Percentiles rank a stretch among this genome's conserved stretches.
These are phyloP conservation scores for Boechera divaricarpa DNA, from an alignment of 345 rosid species.

Conservation along the genomic window DNA sequence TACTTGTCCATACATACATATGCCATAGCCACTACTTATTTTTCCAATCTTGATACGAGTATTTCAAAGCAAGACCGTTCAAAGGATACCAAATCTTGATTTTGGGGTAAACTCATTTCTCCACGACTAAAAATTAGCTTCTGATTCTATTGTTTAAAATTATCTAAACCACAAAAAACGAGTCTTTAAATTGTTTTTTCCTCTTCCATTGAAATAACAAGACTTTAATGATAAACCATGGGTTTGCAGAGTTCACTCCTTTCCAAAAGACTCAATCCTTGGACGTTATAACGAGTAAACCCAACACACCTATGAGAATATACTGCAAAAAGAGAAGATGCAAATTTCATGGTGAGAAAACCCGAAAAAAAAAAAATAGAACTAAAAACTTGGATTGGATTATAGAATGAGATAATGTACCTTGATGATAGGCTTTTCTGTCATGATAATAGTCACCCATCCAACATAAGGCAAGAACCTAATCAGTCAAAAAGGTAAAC, in stretches of 20 bases:
- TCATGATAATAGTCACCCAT: constrained; percentile 97
- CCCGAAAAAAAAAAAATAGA: neutral
- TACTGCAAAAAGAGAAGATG: constrained; percentile 56
- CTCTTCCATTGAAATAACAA: constrained; percentile 26
- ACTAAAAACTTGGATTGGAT: neutral
- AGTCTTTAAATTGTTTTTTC: constrained; percentile 14
- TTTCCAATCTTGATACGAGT: neutral
- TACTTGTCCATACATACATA: too few species aligned
- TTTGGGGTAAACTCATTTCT: constrained; percentile 11
- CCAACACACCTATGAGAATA: constrained; percentile 83
- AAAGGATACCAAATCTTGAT: neutral
- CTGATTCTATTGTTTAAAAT: constrained; percentile 36
- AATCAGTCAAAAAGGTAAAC: constrained; percentile 27
- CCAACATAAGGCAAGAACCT: constrained; percentile 93
- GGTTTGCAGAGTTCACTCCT: constrained; percentile 28
- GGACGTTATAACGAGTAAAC: constrained; percentile 86
- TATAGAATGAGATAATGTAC: constrained; percentile 38
- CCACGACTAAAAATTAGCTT: constrained; percentile 36
- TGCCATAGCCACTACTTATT: too few species aligned
- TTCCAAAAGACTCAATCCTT: constrained; percentile 60
- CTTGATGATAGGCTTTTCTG: constrained; percentile 94
- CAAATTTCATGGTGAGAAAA: neutral
- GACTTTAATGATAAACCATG: constrained; percentile 1
- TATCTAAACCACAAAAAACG: constrained; percentile 37
- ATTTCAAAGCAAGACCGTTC: neutral